Evolutionary conservation across 2,329 filamentous ascomycete genomes (phyloP).

Genomic region (Beauveria rudraprayagi): DNA sequence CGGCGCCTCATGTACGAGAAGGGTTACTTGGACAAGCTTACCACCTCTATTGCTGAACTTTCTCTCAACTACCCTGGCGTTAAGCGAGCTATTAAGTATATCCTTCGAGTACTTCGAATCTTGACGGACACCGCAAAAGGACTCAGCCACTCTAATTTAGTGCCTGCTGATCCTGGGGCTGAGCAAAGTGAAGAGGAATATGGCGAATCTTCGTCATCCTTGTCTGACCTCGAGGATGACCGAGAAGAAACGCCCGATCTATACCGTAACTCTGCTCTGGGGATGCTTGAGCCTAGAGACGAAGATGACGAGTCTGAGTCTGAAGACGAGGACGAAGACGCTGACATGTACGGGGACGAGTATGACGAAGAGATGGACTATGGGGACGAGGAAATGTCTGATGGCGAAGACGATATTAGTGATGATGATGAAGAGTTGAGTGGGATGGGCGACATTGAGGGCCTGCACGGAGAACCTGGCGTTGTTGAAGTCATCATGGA

Average conservation of each 20-base stretch:
- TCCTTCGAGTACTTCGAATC: conserved; percentile 79
- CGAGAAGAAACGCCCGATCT: conserved; percentile 94
- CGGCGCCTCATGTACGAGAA: conserved; percentile 98
- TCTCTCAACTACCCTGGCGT: conserved; percentile 91
- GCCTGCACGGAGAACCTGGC: conserved; percentile 52
- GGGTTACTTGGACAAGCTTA: conserved; percentile 82
- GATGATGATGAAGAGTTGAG: conserved; percentile 80
- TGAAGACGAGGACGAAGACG: conserved; percentile 59
- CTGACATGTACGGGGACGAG: conserved; percentile 88
- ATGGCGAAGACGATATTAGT: conserved; percentile 81
- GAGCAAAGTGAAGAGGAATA: conserved; percentile 77
- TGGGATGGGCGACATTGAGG: conserved; percentile 81
- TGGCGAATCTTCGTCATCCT: conserved; percentile 67
- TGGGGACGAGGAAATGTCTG: conserved; percentile 69
- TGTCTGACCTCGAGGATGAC: conserved; percentile 79
- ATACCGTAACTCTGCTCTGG: conserved; percentile 90
- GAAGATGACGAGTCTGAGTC: conserved; percentile 76
- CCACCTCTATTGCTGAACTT: conserved; percentile 86
- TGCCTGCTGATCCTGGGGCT: conserved; percentile 57
- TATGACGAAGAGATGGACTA: conserved; percentile 93
- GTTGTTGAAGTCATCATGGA: conserved; percentile 75
- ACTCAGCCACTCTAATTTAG: conserved; percentile 72
- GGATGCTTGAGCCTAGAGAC: conserved; percentile 81
- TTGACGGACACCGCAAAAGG: conserved; percentile 81
- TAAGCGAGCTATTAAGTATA: conserved; percentile 93